Evolutionary conservation across 164 flowering plant genomes (phyloP), one percentile per base, ranked within the genome.

Genomic region (Kingdonia uniflora): DNA sequence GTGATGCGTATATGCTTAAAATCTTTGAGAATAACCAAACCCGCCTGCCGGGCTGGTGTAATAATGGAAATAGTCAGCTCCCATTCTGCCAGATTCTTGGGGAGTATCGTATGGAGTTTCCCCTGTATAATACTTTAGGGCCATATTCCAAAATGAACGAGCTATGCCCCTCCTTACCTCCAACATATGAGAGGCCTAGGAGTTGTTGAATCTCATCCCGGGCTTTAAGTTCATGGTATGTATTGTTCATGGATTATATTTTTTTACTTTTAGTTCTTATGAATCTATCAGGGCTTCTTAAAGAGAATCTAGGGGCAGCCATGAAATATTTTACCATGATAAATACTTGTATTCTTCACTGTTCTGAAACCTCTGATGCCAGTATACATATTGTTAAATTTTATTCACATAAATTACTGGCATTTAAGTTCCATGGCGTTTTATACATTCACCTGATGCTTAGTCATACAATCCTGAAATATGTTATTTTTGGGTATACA

Each of bases 81-180:
- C 86, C 83, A 1, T 89, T 89, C 71, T 94, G 99, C 75, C 99
- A 94, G 71, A 85, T 94, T 47, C 82, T 86, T n/a, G 99, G 99
- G 0, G 84, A 84, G 70, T 94, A 89, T 60, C 67, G 71, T 44
- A 94, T 94, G 99, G 97, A 94, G 55, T 62, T 94, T 64, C 99
- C 99, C 5, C 69, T 64, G 14, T 94, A 87, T 57, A 94, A 85
- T 75, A 78, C 92, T 23, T 26, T 94, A 20, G 85, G 82, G 60
- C 97, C 95, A 15, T 94, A 94, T 65, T 68, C 90, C 49, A 73
- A 81, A 42, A 94, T 94, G 99, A 94, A 94, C 26, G 92, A 94
- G 66, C 76, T 83, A 51, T 94, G 99, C 66, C 97, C 99, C 0
- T 89, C 97, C 15, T 69, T 89, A 46, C 99, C 99, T 54, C 92